Percentiles rank a stretch among this genome's conserved stretches.
Evolutionary conservation across 768 basidiomycete species (phyloP).

Genomic region (Pleurotus platypus): DNA sequence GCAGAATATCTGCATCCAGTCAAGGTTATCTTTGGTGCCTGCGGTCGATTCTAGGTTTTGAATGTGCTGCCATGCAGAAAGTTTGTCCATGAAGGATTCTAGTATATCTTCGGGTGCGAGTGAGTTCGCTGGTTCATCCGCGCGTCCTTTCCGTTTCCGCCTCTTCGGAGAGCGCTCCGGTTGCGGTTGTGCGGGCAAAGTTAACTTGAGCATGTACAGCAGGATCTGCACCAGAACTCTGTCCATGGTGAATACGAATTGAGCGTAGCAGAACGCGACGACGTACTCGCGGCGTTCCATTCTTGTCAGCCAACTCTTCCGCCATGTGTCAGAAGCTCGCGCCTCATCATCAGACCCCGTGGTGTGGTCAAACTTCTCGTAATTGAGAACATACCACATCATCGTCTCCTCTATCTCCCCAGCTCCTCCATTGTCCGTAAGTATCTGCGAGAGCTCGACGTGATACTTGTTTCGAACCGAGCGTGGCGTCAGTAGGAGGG

Average conservation of each 20-base stretch:
- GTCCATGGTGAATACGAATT: not conserved
- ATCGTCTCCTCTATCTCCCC: conserved; percentile 67
- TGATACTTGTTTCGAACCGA: conserved; percentile 58
- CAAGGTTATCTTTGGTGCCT: conserved; percentile 33
- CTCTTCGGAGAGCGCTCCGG: conserved; percentile 25
- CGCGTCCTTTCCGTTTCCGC: conserved; percentile 24
- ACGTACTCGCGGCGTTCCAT: conserved; percentile 69
- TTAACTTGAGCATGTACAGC: conserved; percentile 62
- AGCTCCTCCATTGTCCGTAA: conserved; percentile 54
- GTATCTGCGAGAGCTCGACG: conserved; percentile 55
- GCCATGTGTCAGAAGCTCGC: conserved; percentile 38
- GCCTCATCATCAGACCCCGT: conserved; percentile 10
- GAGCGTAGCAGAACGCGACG: not conserved
- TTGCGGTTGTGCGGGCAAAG: conserved; percentile 46
- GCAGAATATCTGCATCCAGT: conserved; percentile 77
- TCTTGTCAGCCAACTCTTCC: conserved; percentile 52
- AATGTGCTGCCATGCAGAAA: conserved; percentile 76
- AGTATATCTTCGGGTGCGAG: conserved; percentile 45
- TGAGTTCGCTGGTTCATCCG: conserved; percentile 14
- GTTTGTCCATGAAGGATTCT: conserved; percentile 74
- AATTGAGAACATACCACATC: conserved; percentile 72
- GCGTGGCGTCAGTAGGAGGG: conserved; percentile 59
- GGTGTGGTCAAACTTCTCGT: conserved; percentile 47
- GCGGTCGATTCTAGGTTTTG: conserved; percentile 24
- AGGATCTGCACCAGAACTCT: conserved; percentile 78